Base-by-base conservation (phyloP, 257 asterid species). In the Euphrasia confusa region DNA sequence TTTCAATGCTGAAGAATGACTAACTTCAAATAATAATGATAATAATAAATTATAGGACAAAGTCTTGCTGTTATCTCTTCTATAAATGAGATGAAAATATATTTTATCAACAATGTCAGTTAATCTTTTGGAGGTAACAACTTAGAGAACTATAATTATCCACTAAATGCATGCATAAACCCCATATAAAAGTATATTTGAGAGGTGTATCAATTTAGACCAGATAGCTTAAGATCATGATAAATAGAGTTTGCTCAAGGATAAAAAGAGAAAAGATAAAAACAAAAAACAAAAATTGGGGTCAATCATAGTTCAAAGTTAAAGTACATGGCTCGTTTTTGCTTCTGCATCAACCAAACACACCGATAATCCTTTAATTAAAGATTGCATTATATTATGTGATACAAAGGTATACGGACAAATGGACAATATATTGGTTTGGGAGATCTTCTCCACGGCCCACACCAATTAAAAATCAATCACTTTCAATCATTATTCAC, bases 21-120 rank as follows among this genome's bases (percentile, higher is more conserved):
- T 47, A 48, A 48, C 54, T 13, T 12, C 40, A 40, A 27, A 39
- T 17, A 44, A 12, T 4, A 11, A 24, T n/a, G 9, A 35, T 6
- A 11, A 42, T n/a, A 35, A 35, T 6, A 35, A 35, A 35, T 10
- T 42, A 21, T 0, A 60, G 26, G 39, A 48, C 14, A 15, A 37
- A 24, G 18, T 47, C 37, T 17, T 15, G 57, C 26, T 64, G 35
- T 40, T 54, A 35, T 55, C 62, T 24, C 67, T 55, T 65, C 55
- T n/a, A 48, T 45, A n/a, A 45, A 45, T 45, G 52, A 12, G 17
- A 45, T 12, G 52, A 6, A 45, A 45, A 12, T 2, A 1, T 12
- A 3, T 45, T 12, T 45, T 45, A 45, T 11, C 14, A 12, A 15
- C 52, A 45, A 45, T 12, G 52, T 48, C 26, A 48, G 54, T 5